phyloP scores from a whole-genome alignment of 768 basidiomycete species.

The Tulasnella calospora region DNA sequence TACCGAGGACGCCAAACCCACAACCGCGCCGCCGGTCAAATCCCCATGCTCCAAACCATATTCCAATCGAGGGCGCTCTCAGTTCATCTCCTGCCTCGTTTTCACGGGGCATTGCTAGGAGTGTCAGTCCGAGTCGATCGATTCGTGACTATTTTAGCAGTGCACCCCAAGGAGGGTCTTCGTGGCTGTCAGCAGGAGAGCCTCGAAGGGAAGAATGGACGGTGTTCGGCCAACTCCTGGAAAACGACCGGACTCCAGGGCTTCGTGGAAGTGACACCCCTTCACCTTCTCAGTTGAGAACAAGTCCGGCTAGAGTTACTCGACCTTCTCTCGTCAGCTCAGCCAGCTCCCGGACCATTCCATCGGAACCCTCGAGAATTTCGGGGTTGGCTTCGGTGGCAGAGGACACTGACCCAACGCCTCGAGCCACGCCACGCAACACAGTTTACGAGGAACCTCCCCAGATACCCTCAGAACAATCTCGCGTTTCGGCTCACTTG shows the following conservation, averaged over 20 bases:
- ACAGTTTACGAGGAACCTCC: not conserved
- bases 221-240: slow-evolving; percentile 21
- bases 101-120: not conserved
- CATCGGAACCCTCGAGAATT: not conserved
- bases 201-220: slow-evolving; percentile 17
- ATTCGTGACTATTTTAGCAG: not conserved
- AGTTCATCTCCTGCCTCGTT: not conserved
- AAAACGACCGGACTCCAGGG: slow-evolving; percentile 18
- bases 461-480: not conserved
- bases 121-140: not conserved
- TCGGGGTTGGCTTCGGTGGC: not conserved
- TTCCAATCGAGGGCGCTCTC: not conserved
- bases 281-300: not conserved
- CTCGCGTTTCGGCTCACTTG: not conserved
- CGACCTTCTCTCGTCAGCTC: not conserved
- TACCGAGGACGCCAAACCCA: not conserved
- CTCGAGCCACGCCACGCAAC: not conserved
- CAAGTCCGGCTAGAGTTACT: not conserved
- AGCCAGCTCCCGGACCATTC: not conserved
- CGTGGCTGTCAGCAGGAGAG: not conserved
- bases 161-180: not conserved
- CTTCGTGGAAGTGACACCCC: slow-evolving; percentile 2
- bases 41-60: not conserved
- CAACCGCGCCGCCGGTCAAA: not conserved
- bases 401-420: not conserved